These are phyloP conservation scores for Lumnitzera racemosa DNA, from an alignment of 345 rosid genomes.

Conservation along the genomic window DNA sequence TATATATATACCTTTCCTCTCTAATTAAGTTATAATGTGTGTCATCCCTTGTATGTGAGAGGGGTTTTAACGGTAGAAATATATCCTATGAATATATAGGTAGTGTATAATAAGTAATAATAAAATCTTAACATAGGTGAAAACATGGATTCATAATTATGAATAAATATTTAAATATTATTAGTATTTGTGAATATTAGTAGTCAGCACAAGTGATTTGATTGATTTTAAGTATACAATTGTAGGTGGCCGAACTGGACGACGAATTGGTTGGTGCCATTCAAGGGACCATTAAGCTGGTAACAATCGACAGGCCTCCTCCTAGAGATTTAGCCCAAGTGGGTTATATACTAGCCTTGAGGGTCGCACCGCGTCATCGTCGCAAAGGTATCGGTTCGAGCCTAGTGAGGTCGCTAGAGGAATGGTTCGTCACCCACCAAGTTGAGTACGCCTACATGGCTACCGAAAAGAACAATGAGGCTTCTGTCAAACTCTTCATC, in stretches of 20 bases:
- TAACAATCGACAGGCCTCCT: conserved; percentile 27
- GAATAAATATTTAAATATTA: too few relatives aligned
- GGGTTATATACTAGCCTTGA: conserved; percentile 62
- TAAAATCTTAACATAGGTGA: too few relatives aligned
- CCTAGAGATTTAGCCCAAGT: conserved; percentile 31
- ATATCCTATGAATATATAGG: too few relatives aligned
- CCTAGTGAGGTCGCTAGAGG: conserved; percentile 52
- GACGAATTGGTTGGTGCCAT: conserved; percentile 59
- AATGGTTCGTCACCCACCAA: conserved; percentile 52
- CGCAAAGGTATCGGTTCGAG: conserved; percentile 50
- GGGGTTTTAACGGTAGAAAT: too few relatives aligned
- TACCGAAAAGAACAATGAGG: conserved; percentile 59
- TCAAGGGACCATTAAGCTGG: conserved; percentile 72
- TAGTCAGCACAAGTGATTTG: background rate
- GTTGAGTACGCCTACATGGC: conserved; percentile 76
- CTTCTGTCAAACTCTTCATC: conserved; percentile 52
- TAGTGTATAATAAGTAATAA: too few relatives aligned
- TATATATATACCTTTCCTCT: too few relatives aligned
- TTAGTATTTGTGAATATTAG: too few relatives aligned
- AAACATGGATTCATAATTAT: too few relatives aligned
- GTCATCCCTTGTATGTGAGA: too few relatives aligned
- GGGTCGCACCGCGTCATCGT: conserved; percentile 50
- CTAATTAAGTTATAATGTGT: too few relatives aligned
- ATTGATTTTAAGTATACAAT: background rate
- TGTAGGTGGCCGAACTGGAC: conserved; percentile 57